Conservation (phyloP, 306 rosid species). For the Sophora flavescens region DNA sequence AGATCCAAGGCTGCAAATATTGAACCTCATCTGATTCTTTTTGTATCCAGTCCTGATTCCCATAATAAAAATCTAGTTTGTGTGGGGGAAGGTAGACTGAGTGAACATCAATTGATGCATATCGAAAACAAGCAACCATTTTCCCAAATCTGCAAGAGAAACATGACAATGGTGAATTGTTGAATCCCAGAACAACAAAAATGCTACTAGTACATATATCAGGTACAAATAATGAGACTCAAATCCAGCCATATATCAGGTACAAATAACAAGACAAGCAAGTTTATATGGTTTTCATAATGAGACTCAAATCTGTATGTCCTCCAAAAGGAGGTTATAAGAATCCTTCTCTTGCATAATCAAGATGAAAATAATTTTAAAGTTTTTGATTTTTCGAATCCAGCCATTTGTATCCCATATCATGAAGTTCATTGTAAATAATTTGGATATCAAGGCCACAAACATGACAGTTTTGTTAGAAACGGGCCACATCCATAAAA, state of each 20-base stretch:
- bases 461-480: constrained; percentile 1
- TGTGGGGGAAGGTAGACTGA: constrained; percentile 91
- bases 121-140: constrained; percentile 98
- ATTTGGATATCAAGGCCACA: constrained; percentile 37
- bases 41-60: constrained; percentile 85
- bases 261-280: constrained; percentile 28
- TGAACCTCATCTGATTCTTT: constrained; percentile 80
- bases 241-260: constrained; percentile 19
- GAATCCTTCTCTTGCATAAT: constrained; percentile 35
- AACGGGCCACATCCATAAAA: constrained; percentile 20
- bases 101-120: constrained; percentile 88
- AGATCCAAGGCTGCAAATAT: constrained; percentile 46
- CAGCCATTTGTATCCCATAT: constrained; percentile 24
- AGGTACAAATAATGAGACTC: constrained; percentile 4
- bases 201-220: not conserved
- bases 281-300: constrained; percentile 34
- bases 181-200: constrained; percentile 31
- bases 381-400: constrained; percentile 5
- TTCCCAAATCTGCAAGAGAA: constrained; percentile 74
- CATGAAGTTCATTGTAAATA: constrained; percentile 27
- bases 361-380: constrained; percentile 12
- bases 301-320: constrained; percentile 22
- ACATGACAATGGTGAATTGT: constrained; percentile 28
- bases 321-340: constrained; percentile 37
- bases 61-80: constrained; percentile 65